These are phyloP conservation scores for Beverwykella pulmonaria DNA, from an alignment of 495 filamentous ascomycete species.

Conservation along the genomic window DNA sequence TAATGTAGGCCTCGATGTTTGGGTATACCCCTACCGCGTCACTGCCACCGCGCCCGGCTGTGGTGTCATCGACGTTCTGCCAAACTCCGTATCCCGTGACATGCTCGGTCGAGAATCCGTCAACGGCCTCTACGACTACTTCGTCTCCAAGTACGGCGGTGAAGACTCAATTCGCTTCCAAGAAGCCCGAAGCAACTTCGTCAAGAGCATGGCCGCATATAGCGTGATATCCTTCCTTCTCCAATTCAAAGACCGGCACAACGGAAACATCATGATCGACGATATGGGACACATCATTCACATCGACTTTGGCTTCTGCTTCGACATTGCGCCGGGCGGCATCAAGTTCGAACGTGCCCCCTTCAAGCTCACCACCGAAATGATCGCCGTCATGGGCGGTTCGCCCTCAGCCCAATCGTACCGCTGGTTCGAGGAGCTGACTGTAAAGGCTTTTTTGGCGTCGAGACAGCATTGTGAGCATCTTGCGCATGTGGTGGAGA, in stretches of 20 bases:
- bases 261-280: conserved; percentile 99
- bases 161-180: conserved; percentile 94
- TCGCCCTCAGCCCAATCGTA: conserved; percentile 80
- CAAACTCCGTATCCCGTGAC: conserved; percentile 96
- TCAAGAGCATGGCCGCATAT: conserved; percentile 99
- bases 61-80: conserved; percentile 96
- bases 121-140: conserved; percentile 97
- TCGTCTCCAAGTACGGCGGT: conserved; percentile 92
- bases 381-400: conserved; percentile 98
- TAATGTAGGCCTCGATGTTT: conserved; percentile 90
- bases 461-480: conserved; percentile 84
- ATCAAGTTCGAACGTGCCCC: conserved; percentile 96
- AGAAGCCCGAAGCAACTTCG: conserved; percentile 93
- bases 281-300: conserved; percentile 96
- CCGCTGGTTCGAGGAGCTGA: conserved; percentile 94
- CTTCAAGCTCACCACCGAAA: conserved; percentile 96
- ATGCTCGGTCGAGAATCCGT: conserved; percentile 98
- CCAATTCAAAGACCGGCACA: conserved; percentile 99
- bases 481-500: conserved; percentile 80
- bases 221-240: conserved; percentile 96
- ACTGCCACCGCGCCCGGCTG: conserved; percentile 98
- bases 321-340: conserved; percentile 96
- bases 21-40: conserved; percentile 94
- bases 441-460: conserved; percentile 92
- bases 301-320: conserved; percentile 99